phyloP scores from a whole-genome alignment of 306 rosid genomes.

The Gillenia trifoliata region DNA sequence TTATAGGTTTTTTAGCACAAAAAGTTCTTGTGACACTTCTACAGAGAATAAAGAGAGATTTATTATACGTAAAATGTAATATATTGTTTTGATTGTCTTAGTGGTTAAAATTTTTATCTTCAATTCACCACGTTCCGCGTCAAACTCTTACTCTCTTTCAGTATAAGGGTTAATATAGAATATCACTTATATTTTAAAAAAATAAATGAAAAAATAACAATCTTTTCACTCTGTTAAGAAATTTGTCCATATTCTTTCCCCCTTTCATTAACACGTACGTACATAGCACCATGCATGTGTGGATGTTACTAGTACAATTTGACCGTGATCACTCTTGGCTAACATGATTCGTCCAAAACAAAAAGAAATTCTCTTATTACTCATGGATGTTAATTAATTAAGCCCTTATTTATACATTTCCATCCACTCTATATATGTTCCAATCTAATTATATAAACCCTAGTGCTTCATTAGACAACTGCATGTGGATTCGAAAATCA shows the following conservation, averaged over 20 bases:
- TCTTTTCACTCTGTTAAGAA: neutral
- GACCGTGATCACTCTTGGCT: too few species aligned
- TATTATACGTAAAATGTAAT: neutral
- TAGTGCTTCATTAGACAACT: neutral
- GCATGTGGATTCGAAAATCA: neutral
- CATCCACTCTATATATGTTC: neutral
- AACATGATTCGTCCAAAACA: too few species aligned
- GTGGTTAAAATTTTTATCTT: too few species aligned
- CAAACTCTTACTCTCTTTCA: too few species aligned
- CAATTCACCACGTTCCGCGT: too few species aligned
- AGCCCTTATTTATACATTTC: neutral
- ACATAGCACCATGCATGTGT: too few species aligned
- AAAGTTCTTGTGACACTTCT: conserved; percentile 24
- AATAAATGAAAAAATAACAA: neutral
- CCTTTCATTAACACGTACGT: neutral
- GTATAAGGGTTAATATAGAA: too few species aligned
- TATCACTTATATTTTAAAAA: neutral
- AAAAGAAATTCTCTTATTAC: neutral
- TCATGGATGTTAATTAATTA: neutral
- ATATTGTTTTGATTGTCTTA: neutral
- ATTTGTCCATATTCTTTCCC: neutral
- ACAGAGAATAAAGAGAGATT: neutral
- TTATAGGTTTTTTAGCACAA: conserved; percentile 28
- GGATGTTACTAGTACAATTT: too few species aligned
- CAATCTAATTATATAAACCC: neutral